Base-by-base conservation (phyloP, 371 early-diverging fungal genomes). In the Gilbertella persicaria region DNA sequence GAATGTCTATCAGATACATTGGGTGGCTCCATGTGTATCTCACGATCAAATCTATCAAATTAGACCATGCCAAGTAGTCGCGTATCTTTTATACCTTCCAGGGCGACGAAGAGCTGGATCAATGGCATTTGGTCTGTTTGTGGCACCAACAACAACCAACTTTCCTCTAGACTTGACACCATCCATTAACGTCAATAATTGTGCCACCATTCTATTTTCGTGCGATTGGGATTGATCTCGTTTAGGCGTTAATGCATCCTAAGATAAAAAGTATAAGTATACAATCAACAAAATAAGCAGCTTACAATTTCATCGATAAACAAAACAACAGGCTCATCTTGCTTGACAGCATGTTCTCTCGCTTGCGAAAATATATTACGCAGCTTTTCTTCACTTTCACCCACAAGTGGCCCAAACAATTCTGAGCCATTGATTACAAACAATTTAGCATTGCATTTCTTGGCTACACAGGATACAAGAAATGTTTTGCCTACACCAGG, bases 251-350 rank as follows among this genome's bases (percentile, higher is more conserved):
- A 99, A 66, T 3, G 97, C 89, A 79, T 99, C 99, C 88, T 90
- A 53, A 20, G 23, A 17, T 21, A 36, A 26, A 35, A 20, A 28
- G 24, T 17, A 51, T 19, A 44, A 8, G 13, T 26, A 40, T 8
- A 1, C 38, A 8, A 12, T 33, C 2, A 26, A 10, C n/a, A 25
- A 37, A 14, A 23, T 14, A 2, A 30, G 1, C 53, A 45, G 26
- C 81, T 64, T 73, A 87, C 97, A 36, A 99, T 87, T 71, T 99
- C 99, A 74, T 99, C 99, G 44, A 99, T 97, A 71, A 99, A 99
- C 35, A 99, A 70, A 41, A 99, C 91, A 26, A 89, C 82, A 0
- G 95, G 88, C 24, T 47, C 39, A 45, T 71, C 48, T 4, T 54
- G 50, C 45, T 76, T 60, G 4, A 58, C 40, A 0, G 81, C 78